Percentiles rank a stretch among this genome's conserved stretches.
Conservation (phyloP, 1,139 yeast genomes). For the Hanseniaspora sp. region DNA sequence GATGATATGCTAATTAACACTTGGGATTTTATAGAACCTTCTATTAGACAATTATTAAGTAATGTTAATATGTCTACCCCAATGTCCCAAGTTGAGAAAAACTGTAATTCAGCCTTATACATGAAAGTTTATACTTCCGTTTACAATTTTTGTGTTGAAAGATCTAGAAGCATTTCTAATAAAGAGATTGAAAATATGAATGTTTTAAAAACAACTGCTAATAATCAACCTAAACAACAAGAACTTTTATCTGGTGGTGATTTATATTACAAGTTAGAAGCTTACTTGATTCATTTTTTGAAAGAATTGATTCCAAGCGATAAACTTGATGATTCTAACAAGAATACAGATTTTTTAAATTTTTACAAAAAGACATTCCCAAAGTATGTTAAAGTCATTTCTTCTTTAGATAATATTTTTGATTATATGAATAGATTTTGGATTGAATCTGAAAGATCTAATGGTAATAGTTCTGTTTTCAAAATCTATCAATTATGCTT, state of each 20-base stretch:
- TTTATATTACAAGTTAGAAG: slow-evolving; percentile 60
- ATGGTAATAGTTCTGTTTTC: slow-evolving; percentile 81
- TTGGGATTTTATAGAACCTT: slow-evolving; percentile 64
- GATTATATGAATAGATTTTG: slow-evolving; percentile 94
- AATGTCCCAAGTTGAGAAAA: slow-evolving; percentile 15
- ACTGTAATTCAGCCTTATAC: slow-evolving; percentile 32
- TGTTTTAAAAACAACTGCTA: slow-evolving; percentile 23
- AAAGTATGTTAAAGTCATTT: slow-evolving; percentile 82
- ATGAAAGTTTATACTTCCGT: slow-evolving; percentile 73
- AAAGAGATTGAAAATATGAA: slow-evolving; percentile 21
- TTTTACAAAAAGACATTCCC: slow-evolving; percentile 86
- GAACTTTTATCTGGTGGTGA: slow-evolving; percentile 65
- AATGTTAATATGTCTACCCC: slow-evolving; percentile 14
- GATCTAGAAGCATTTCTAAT: slow-evolving; percentile 40
- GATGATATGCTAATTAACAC: slow-evolving; percentile 50
- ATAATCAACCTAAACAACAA: slow-evolving; percentile 28
- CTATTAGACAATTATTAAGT: slow-evolving; percentile 3
- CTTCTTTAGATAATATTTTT: slow-evolving; percentile 82
- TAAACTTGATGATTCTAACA: neutral
- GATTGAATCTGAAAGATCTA: slow-evolving; percentile 93
- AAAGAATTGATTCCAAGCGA: slow-evolving; percentile 37
- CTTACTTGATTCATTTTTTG: slow-evolving; percentile 55
- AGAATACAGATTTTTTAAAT: slow-evolving; percentile 59
- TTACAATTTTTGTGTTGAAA: slow-evolving; percentile 85
- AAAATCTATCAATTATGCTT: slow-evolving; percentile 84